Conservation (phyloP, 2,329 filamentous ascomycete genomes). For the Penicillium sp. region DNA sequence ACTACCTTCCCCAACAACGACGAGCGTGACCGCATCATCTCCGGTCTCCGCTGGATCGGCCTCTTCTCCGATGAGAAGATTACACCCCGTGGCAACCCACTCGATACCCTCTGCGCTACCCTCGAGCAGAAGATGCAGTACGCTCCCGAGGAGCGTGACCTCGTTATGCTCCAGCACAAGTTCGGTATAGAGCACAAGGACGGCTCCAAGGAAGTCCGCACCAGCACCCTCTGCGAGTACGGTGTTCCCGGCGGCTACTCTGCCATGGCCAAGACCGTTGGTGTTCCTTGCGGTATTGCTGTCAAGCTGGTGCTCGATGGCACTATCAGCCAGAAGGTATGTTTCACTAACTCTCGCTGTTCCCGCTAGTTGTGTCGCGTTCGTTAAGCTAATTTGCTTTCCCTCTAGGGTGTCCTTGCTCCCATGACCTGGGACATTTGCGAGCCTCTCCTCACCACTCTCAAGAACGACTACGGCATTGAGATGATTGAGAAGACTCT, state of each 20-base stretch:
- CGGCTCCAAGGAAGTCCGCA: conserved; percentile 75
- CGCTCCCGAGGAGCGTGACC: conserved; percentile 79
- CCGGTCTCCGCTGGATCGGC: conserved; percentile 73
- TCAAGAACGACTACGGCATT: conserved; percentile 77
- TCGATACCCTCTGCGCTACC: conserved; percentile 88
- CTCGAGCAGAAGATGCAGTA: conserved; percentile 93
- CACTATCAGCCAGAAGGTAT: conserved; percentile 67
- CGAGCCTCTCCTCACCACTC: conserved; percentile 74
- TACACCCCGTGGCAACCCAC: conserved; percentile 74
- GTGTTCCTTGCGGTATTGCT: conserved; percentile 74
- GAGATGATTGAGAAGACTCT: conserved; percentile 71
- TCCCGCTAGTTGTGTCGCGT: neutral
- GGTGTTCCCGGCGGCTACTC: conserved; percentile 79
- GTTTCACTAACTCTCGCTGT: conserved; percentile 5
- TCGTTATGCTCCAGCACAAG: conserved; percentile 68
- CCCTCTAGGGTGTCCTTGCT: conserved; percentile 67
- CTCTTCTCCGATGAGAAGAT: conserved; percentile 72
- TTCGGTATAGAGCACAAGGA: conserved; percentile 85
- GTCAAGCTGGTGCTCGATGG: conserved; percentile 79
- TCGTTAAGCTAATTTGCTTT: neutral
- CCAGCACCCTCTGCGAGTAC: conserved; percentile 82
- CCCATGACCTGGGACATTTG: conserved; percentile 76
- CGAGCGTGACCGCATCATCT: conserved; percentile 71
- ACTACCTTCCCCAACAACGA: conserved; percentile 71
- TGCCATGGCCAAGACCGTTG: conserved; percentile 83